These are phyloP conservation scores for Oidiodendron maius DNA, from an alignment of 495 filamentous ascomycete genomes.

Conservation along the genomic window DNA sequence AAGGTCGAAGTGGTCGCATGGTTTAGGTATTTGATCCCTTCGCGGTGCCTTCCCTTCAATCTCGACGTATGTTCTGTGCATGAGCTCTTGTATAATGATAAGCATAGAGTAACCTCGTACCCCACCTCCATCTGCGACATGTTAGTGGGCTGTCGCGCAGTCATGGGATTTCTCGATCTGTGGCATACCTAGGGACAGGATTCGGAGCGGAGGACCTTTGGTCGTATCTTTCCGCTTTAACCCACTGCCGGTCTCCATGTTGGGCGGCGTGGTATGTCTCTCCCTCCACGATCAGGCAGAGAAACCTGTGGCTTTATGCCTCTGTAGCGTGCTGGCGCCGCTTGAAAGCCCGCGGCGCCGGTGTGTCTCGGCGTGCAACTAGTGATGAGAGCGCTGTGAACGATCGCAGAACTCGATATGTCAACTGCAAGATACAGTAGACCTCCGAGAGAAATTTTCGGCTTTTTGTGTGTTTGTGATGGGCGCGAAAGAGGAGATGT, in stretches of 20 bases:
- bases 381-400: too few species aligned
- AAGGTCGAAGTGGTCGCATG: constrained; percentile 96
- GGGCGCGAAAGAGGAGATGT: too few species aligned
- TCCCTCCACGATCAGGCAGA: too few species aligned
- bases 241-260: constrained; percentile 14
- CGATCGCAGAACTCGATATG: too few species aligned
- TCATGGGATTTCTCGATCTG: background rate
- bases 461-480: too few species aligned
- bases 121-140: constrained; percentile 71
- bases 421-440: too few species aligned
- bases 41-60: constrained; percentile 75
- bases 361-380: too few species aligned
- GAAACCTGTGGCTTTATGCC: too few species aligned
- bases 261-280: too few species aligned
- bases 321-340: too few species aligned
- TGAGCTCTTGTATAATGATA: constrained; percentile 90
- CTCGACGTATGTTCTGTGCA: constrained; percentile 89
- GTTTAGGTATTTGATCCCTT: constrained; percentile 86
- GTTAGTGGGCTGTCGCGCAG: constrained; percentile 3
- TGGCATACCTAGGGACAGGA: constrained; percentile 78
- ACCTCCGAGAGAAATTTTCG: too few species aligned
- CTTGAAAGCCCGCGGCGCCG: too few species aligned
- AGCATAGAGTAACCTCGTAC: constrained; percentile 97
- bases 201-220: constrained; percentile 85
- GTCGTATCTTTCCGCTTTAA: constrained; percentile 85